Percentiles rank a stretch among this genome's conserved stretches.
Evolutionary conservation across 2,329 filamentous ascomycete genomes (phyloP).

Genomic region (Microascus cirrosus): DNA sequence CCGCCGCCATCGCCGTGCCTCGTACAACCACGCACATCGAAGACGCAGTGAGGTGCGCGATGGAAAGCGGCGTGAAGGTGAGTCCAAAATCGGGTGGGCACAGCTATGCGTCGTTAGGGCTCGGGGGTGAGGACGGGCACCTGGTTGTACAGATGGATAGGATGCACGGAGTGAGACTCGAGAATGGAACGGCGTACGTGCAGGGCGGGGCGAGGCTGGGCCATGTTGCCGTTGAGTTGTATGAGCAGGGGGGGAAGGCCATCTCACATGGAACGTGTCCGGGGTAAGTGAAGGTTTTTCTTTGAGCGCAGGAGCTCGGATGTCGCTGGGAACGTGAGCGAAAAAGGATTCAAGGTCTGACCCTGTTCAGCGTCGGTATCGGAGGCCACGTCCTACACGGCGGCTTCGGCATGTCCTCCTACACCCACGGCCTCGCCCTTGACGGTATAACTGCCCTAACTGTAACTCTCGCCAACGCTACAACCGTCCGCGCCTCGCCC

Average conservation of each 20-base stretch:
- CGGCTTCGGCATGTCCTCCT: slow-evolving; percentile 15
- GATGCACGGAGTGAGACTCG: slow-evolving; percentile 21
- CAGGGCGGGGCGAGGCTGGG: slow-evolving; percentile 30
- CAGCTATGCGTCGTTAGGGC: slow-evolving; percentile 38
- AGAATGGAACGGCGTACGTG: slow-evolving; percentile 19
- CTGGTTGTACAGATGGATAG: slow-evolving; percentile 28
- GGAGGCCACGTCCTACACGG: slow-evolving; percentile 35
- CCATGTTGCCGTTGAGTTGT: slow-evolving; percentile 25
- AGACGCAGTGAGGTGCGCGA: slow-evolving; percentile 32
- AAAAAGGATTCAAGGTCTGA: background rate
- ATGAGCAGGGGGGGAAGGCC: slow-evolving; percentile 19
- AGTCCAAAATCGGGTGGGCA: slow-evolving; percentile 41
- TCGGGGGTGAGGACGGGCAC: slow-evolving; percentile 26
- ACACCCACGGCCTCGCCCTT: slow-evolving; percentile 15
- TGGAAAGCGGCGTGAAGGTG: slow-evolving; percentile 28
- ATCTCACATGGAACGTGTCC: slow-evolving; percentile 32
- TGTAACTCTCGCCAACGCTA: slow-evolving; percentile 39
- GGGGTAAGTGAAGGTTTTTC: slow-evolving; percentile 6
- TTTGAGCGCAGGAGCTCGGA: background rate
- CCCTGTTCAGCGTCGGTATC: slow-evolving; percentile 23
- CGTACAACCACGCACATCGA: slow-evolving; percentile 25
- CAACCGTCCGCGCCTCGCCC: slow-evolving; percentile 32
- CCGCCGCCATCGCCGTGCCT: slow-evolving; percentile 19
- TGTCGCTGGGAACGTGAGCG: background rate
- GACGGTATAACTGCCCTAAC: slow-evolving; percentile 23